Evolutionary conservation across 768 basidiomycete species (phyloP), one percentile per base, ranked within the genome.

Genomic region (Amyloporia xantha): DNA sequence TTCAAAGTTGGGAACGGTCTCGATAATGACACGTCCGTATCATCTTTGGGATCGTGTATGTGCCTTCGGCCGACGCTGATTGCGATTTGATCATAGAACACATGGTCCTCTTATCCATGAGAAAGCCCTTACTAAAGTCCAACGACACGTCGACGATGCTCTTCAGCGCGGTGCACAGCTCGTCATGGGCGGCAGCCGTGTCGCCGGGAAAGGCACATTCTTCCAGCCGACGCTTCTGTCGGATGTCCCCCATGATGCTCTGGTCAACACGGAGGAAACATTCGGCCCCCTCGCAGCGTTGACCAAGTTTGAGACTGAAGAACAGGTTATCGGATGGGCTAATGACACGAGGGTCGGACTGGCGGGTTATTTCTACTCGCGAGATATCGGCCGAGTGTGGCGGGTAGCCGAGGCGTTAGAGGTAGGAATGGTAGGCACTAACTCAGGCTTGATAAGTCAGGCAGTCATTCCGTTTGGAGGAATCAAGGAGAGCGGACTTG

Each of bases 81-180:
- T n/a, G n/a, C n/a, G 26, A 30, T 26, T 15, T 33, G n/a, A n/a
- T n/a, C 51, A 33, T 54, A 90, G 88, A 37, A 98, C 95, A 0
- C 94, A 97, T 57, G 96, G 96, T 0, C 96, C 96, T 12, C 75
- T 99, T 42, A 96, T 99, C 52, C 94, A 98, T 67, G 66, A 68
- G 13, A 82, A 82, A 20, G 93, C 93, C 0, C 70, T 93, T 44
- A 79, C 85, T 58, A 99, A 99, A 67, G 91, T 94, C 15, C 70
- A 78, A 44, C 69, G 73, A 40, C 96, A 99, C 68, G 81, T 99
- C 52, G 77, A 90, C 23, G 92, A 98, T 56, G 96, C 95, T 7
- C 72, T 95, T 45, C 59, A 75, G 26, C 81, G 79, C 47, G 96
- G 96, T 26, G 96, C 93, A 0, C 86, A 85, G 66, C 68, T 98